phyloP scores from a whole-genome alignment of 148 eudicot species.

The Chenopodium album region DNA sequence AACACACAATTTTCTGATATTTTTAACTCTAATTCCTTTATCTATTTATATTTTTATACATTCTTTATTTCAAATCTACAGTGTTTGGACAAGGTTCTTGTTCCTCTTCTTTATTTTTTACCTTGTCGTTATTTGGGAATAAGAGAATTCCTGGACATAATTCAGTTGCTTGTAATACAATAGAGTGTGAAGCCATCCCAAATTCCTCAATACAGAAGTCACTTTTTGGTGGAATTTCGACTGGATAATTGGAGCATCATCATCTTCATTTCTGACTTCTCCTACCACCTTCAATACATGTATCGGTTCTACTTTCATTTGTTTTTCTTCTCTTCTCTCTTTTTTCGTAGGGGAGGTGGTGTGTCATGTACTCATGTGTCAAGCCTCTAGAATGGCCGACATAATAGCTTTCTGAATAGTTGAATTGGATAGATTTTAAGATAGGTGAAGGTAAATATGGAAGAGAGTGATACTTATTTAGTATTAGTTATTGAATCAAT shows the following conservation, averaged over 20 bases:
- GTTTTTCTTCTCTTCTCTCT: neutral
- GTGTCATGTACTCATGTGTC: too few species aligned
- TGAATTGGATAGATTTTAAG: too few species aligned
- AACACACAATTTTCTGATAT: neutral
- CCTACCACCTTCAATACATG: constrained; percentile 19
- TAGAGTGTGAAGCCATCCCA: constrained; percentile 20
- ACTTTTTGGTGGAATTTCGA: constrained; percentile 22
- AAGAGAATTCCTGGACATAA: neutral
- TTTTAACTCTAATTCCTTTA: neutral
- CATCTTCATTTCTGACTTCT: constrained; percentile 15
- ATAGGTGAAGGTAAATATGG: neutral
- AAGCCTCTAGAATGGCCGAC: too few species aligned
- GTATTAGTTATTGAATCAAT: too few species aligned
- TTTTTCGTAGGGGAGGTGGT: too few species aligned
- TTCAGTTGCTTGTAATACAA: constrained; percentile 9
- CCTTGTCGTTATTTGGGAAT: neutral
- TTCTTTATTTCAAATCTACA: neutral
- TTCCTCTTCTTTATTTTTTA: neutral
- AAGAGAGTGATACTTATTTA: too few species aligned
- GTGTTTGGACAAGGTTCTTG: neutral
- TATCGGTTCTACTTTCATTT: neutral
- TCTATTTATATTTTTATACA: neutral
- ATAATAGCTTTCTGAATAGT: too few species aligned
- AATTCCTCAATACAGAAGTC: constrained; percentile 5
- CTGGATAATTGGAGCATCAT: constrained; percentile 20